Evolutionary conservation across 2,329 filamentous ascomycete genomes (phyloP).

Genomic region (Leptographium radiaticola): DNA sequence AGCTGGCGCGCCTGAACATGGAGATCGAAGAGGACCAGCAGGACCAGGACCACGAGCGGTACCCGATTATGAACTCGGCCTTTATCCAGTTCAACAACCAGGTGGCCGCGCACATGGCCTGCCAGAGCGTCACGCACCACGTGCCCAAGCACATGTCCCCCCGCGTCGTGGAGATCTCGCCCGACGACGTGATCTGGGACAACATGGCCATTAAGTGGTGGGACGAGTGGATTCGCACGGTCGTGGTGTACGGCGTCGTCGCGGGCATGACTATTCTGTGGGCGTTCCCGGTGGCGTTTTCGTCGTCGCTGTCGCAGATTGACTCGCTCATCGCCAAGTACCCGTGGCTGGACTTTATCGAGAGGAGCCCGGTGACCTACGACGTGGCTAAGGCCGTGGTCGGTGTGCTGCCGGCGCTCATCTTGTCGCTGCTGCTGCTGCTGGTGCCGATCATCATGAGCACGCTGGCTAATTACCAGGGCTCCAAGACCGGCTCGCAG

Average conservation of each 20-base stretch:
- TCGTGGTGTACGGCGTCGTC: constrained; percentile 51
- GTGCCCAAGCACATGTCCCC: constrained; percentile 89
- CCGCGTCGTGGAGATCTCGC: constrained; percentile 83
- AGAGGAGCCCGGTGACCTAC: constrained; percentile 42
- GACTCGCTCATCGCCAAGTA: constrained; percentile 51
- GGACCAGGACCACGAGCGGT: constrained; percentile 68
- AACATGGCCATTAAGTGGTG: constrained; percentile 97
- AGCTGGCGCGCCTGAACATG: constrained; percentile 75
- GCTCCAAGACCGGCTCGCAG: constrained; percentile 69
- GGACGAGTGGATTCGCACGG: constrained; percentile 67
- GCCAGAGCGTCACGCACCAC: constrained; percentile 82
- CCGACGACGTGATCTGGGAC: constrained; percentile 87
- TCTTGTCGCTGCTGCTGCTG: constrained; percentile 67
- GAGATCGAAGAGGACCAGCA: constrained; percentile 88
- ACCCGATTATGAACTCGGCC: constrained; percentile 86
- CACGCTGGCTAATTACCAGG: constrained; percentile 59
- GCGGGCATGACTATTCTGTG: constrained; percentile 71
- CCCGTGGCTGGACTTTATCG: constrained; percentile 58
- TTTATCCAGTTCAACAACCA: constrained; percentile 99
- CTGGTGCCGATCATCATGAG: constrained; percentile 69
- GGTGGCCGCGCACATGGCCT: constrained; percentile 95
- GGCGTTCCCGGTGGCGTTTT: constrained; percentile 83
- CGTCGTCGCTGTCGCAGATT: constrained; percentile 69
- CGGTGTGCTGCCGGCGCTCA: constrained; percentile 70
- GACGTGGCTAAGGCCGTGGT: constrained; percentile 54